Conservation (phyloP, 75 land plant genomes). For the Pseudotsuga menziesii region DNA sequence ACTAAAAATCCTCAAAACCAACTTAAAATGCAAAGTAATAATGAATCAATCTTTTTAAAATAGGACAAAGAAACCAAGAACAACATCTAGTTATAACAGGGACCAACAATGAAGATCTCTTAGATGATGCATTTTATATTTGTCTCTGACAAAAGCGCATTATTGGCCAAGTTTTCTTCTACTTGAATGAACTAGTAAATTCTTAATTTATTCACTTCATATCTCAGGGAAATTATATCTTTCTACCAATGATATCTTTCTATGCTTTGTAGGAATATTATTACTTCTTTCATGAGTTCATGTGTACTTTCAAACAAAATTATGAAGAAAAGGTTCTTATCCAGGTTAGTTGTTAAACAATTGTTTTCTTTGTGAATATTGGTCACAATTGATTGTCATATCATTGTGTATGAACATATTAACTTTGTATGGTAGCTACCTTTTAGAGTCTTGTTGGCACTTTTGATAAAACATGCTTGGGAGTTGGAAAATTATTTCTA, state of each 20-base stretch:
- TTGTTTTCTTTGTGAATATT: neutral
- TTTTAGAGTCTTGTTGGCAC: neutral
- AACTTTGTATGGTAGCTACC: neutral
- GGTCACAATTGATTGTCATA: neutral
- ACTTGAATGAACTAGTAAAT: neutral
- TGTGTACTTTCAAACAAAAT: slow-evolving; percentile 78
- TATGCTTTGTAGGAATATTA: slow-evolving; percentile 47
- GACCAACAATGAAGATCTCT: slow-evolving; percentile 85
- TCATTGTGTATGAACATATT: neutral
- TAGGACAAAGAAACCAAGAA: no score
- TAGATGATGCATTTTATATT: slow-evolving; percentile 87
- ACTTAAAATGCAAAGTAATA: no score
- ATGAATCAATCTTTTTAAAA: no score
- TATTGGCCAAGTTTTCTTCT: slow-evolving; percentile 62
- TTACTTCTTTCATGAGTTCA: slow-evolving; percentile 75
- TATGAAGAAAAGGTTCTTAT: slow-evolving; percentile 89
- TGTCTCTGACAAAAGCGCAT: slow-evolving; percentile 72
- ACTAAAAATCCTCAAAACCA: no score
- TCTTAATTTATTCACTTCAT: neutral
- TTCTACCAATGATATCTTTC: neutral
- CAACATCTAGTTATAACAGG: no score
- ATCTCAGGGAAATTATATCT: neutral
- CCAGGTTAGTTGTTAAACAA: slow-evolving; percentile 34
- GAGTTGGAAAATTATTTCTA: neutral
- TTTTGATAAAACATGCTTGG: neutral